Base-by-base conservation (phyloP, 108 stramenopile genomes). In the Pseudonitzschia delicatissima region DNA sequence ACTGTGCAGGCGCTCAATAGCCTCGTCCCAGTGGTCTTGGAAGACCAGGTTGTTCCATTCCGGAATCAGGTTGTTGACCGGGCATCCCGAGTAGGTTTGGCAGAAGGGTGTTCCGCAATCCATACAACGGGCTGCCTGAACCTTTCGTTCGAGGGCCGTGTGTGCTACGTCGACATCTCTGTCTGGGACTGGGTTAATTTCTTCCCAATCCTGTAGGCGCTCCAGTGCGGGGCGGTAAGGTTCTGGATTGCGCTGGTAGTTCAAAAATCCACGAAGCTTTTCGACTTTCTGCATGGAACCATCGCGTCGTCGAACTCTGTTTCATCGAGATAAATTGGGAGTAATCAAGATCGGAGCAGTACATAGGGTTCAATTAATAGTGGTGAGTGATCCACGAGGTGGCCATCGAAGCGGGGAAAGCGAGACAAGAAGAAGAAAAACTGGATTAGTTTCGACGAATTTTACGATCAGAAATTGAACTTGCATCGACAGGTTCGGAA, bases 51-150 rank as follows among this genome's bases (percentile, higher is more conserved):
- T 94, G 77, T 98, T 98, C 96, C 96, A 98, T 84, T 98, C 97
- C 27, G 97, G 97, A 66, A 98, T 98, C 15, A 96, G 80, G 68
- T 98, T 98, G 79, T 98, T 93, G 20, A 98, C 88, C 52, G 97
- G 97, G 69, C 97, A 98, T 39, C 97, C 97, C 20, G 94, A 88
- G 73, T 98, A 92, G 34, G 97, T 98, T 78, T 96, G 95, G 77
- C 97, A 98, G 73, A 98, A 98, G 23, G 97, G 97, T 0, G 97
- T 98, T 23, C 97, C 97, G 73, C 97, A 98, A 77, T 98, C 96
- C 97, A 98, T 98, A 84, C 97, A 98, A 18, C 97, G 90, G 8
- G 94, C 90, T 5, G 91, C 90, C 77, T 93, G 94, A 25, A 96
- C 94, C 63, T 93, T 96, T 12, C 92, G 89, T 76, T 98, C 97